Evolutionary conservation across 2,329 filamentous ascomycete genomes (phyloP).

Genomic region (Cytospora schulzeri): DNA sequence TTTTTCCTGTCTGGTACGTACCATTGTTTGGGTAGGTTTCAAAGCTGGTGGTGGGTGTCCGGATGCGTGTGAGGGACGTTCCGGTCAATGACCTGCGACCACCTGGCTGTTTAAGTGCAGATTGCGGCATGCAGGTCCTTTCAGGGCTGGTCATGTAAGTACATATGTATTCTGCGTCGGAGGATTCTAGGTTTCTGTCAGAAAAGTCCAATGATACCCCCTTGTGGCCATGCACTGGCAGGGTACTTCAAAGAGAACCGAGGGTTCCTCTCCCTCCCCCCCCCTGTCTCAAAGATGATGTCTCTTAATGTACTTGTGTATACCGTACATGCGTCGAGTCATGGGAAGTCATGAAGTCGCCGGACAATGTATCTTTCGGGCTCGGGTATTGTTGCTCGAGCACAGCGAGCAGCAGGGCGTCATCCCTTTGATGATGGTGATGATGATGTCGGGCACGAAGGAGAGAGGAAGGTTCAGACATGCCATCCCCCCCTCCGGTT

Average conservation of each 20-base stretch:
- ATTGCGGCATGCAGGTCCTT: conserved; percentile 13
- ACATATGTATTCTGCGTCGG: neutral
- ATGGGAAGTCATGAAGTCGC: neutral
- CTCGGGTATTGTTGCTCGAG: neutral
- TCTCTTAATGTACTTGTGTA: neutral
- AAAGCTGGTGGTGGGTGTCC: neutral
- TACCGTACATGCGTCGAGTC: neutral
- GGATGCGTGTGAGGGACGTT: neutral
- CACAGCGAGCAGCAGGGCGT: neutral
- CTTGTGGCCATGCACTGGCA: neutral
- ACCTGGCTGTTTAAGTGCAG: conserved; percentile 20
- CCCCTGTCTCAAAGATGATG: neutral
- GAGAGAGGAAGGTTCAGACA: neutral
- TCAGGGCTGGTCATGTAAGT: conserved; percentile 8
- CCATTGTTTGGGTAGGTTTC: neutral
- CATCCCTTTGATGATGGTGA: too few relatives aligned
- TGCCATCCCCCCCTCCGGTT: neutral
- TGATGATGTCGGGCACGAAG: too few relatives aligned
- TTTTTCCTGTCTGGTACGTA: neutral
- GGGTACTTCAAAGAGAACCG: neutral
- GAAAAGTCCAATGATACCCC: neutral
- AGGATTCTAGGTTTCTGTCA: neutral
- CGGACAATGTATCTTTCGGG: neutral
- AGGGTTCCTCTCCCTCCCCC: too few relatives aligned
- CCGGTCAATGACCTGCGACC: conserved; percentile 14